Evolutionary conservation across 345 rosid genomes (phyloP).

Genomic region (Erysimum cheiranthoides): DNA sequence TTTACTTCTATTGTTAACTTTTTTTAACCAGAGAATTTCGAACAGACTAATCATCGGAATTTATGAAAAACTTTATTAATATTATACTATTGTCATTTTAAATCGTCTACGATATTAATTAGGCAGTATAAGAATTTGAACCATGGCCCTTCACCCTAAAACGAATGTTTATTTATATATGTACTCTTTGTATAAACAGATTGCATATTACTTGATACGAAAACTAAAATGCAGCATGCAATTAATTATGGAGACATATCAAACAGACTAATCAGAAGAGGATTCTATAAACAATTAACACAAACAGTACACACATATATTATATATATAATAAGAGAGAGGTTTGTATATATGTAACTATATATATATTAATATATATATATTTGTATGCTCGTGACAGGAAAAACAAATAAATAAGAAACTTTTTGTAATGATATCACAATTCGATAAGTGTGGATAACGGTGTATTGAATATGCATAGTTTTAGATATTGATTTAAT

Average conservation of each 20-base stretch:
- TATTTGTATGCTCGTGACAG: background rate
- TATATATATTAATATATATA: background rate
- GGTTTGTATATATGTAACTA: too few species aligned
- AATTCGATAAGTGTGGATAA: too few species aligned
- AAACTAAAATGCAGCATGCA: slow-evolving; percentile 18
- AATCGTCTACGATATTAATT: too few species aligned
- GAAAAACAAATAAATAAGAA: background rate
- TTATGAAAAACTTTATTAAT: background rate
- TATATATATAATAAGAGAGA: too few species aligned
- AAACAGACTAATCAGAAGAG: background rate
- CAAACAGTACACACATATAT: background rate
- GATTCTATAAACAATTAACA: background rate
- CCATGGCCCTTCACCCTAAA: background rate
- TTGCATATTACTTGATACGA: slow-evolving; percentile 9
- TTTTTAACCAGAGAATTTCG: background rate
- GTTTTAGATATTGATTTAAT: too few species aligned
- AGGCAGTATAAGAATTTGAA: too few species aligned
- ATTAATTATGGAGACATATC: slow-evolving; percentile 14
- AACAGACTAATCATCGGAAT: background rate
- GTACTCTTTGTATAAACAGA: background rate
- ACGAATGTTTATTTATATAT: background rate
- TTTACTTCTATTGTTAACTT: background rate
- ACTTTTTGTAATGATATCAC: too few species aligned
- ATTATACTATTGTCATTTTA: too few species aligned
- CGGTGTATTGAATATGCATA: too few species aligned